Conservation (phyloP, 176 grass and related monocot species). For the Aegilops bicornis region DNA sequence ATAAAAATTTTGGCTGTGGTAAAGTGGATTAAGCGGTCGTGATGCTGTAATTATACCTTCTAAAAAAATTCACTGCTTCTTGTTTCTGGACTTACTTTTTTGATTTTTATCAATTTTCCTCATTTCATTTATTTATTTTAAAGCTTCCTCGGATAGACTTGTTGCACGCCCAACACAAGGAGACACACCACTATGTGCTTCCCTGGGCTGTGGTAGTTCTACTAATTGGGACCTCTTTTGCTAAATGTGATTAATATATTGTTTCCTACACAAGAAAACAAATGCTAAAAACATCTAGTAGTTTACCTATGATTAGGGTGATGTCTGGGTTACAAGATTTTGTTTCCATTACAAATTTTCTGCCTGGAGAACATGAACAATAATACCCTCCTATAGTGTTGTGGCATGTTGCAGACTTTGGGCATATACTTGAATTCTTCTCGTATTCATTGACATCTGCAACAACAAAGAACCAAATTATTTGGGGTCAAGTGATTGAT, state of each 20-base stretch:
- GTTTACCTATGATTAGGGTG: slow-evolving; percentile 25
- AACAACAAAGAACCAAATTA: neutral
- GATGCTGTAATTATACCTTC: neutral
- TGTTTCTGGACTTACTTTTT: too few relatives aligned
- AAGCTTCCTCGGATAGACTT: neutral
- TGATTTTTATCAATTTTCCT: too few relatives aligned
- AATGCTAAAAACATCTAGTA: neutral
- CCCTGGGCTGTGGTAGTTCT: neutral
- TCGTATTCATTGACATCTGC: slow-evolving; percentile 32
- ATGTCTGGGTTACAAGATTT: slow-evolving; percentile 34
- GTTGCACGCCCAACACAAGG: neutral
- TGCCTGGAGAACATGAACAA: slow-evolving; percentile 29
- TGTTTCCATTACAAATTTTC: slow-evolving; percentile 15
- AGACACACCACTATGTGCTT: neutral
- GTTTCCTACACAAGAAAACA: neutral
- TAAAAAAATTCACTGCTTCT: neutral
- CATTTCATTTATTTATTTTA: too few relatives aligned
- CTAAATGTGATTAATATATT: neutral
- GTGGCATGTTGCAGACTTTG: slow-evolving; percentile 2
- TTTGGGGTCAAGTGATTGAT: neutral
- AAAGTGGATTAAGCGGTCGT: neutral
- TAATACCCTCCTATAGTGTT: neutral
- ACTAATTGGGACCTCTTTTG: neutral
- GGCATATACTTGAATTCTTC: neutral
- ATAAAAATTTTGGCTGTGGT: neutral